These are phyloP conservation scores for Chaetomiaceae sp. DNA, from an alignment of 2,329 filamentous ascomycete species.

Conservation along the genomic window DNA sequence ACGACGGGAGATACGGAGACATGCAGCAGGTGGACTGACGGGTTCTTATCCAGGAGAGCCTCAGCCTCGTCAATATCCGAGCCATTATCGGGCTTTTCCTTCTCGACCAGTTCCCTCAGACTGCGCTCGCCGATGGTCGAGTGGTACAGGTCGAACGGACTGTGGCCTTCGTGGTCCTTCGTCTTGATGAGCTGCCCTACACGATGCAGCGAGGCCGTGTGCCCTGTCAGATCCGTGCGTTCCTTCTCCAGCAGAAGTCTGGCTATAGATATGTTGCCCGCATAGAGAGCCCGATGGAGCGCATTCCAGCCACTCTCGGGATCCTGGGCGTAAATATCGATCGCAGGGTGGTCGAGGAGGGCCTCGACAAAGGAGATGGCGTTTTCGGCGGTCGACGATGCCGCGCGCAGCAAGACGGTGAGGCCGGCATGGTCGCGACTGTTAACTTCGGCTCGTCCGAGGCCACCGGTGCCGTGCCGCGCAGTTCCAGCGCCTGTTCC, in stretches of 20 bases:
- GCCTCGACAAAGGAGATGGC: slow-evolving; percentile 72
- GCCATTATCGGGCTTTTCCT: slow-evolving; percentile 45
- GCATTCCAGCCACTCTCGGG: slow-evolving; percentile 93
- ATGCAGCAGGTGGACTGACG: slow-evolving; percentile 26
- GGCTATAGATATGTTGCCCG: slow-evolving; percentile 82
- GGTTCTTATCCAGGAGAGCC: slow-evolving; percentile 21
- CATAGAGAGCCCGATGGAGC: slow-evolving; percentile 83
- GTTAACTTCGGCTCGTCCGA: slow-evolving; percentile 69
- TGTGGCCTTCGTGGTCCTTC: slow-evolving; percentile 92
- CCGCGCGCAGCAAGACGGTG: slow-evolving; percentile 79
- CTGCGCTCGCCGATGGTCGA: slow-evolving; percentile 77
- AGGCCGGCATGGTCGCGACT: slow-evolving; percentile 75
- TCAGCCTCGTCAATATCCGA: slow-evolving; percentile 51
- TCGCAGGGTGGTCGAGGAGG: slow-evolving; percentile 73
- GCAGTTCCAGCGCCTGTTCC: slow-evolving; percentile 39
- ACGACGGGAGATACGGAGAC: background rate
- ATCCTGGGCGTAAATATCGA: slow-evolving; percentile 85
- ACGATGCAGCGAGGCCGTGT: slow-evolving; percentile 55
- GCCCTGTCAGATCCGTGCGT: slow-evolving; percentile 56
- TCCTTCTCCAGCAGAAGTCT: slow-evolving; percentile 77
- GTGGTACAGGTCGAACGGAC: slow-evolving; percentile 88
- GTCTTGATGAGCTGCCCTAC: slow-evolving; percentile 81
- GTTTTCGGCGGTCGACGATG: slow-evolving; percentile 65
- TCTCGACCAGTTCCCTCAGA: slow-evolving; percentile 40
- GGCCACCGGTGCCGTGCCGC: slow-evolving; percentile 40